These are phyloP conservation scores for Misopates orontium DNA, from an alignment of 257 asterid genomes.

Conservation along the genomic window DNA sequence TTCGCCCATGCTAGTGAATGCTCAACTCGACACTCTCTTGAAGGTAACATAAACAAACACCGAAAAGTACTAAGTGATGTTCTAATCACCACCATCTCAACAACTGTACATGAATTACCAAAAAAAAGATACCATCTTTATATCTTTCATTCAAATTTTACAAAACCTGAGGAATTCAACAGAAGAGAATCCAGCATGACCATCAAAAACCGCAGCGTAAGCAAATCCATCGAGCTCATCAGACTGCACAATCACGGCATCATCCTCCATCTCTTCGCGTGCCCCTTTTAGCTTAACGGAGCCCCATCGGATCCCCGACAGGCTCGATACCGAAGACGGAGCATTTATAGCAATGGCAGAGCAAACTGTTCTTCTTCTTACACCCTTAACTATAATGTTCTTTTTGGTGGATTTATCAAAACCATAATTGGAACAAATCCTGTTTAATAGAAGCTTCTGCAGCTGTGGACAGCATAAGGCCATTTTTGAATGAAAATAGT, in stretches of 20 bases:
- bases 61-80: not conserved
- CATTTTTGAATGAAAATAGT: constrained; percentile 35
- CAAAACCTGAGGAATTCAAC: constrained; percentile 78
- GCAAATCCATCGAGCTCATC: constrained; percentile 68
- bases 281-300: constrained; percentile 69
- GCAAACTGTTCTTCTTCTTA: constrained; percentile 39
- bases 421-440: constrained; percentile 46
- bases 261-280: constrained; percentile 99
- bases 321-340: constrained; percentile 52
- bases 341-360: constrained; percentile 81
- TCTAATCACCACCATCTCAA: not conserved
- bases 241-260: constrained; percentile 55
- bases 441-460: constrained; percentile 54
- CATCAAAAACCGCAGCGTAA: constrained; percentile 91
- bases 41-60: too few relatives aligned
- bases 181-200: constrained; percentile 91
- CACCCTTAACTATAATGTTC: constrained; percentile 36
- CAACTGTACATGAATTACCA: not conserved
- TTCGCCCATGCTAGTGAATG: too few relatives aligned
- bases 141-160: not conserved
- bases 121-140: not conserved
- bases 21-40: too few relatives aligned
- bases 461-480: constrained; percentile 62
- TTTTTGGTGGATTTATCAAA: constrained; percentile 28
- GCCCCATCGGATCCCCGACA: constrained; percentile 76